Evolutionary conservation across 2,329 filamentous ascomycete genomes (phyloP), one percentile per base, ranked within the genome.

Genomic region (Scedosporium boydii): DNA sequence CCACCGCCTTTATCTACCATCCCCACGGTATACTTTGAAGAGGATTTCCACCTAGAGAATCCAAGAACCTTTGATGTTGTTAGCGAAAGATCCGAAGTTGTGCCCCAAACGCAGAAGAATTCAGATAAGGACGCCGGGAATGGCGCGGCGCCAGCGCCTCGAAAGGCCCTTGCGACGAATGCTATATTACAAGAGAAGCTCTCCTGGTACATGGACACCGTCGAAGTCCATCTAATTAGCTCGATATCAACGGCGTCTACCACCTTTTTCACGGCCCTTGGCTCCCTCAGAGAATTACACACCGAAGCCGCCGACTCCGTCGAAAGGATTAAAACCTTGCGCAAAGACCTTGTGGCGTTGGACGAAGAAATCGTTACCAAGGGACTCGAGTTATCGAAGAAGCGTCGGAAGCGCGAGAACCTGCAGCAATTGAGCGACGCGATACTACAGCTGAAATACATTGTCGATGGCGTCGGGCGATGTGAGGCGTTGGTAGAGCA

Each of bases 201-300:
- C 12, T 98, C 95, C 0, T 99, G 95, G 95, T 99, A 99, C 73
- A 96, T 99, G 92, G 95, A 99, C 72, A 99, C 95, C 0, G 92
- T 99, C 23, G 95, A 99, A 72, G 91, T 99, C 62, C 95, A 99
- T 72, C 80, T 99, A 6, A 97, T 99, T 68, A 91, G 91, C 38
- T 96, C 93, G 0, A 99, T 99, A 65, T 98, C 93, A 2, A 92
- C 90, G 0, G 95, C 95, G 1, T 98, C 95, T 0, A 92, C 91
- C 0, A 96, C 93, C 0, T 99, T 99, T 74, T 99, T 99, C 70
- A 93, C 92, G 0, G 95, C 95, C 0, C 79, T 99, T 0, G 93
- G 95, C 0, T 96, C 93, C 0, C 78, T 99, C 41, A 89, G 91
- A 67, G 91, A 97, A 71, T 79, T 99, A 10, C 93, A 99, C 72